Evolutionary conservation across 352 stramenopile species (phyloP).

Genomic region (Phytophthora hybrid): DNA sequence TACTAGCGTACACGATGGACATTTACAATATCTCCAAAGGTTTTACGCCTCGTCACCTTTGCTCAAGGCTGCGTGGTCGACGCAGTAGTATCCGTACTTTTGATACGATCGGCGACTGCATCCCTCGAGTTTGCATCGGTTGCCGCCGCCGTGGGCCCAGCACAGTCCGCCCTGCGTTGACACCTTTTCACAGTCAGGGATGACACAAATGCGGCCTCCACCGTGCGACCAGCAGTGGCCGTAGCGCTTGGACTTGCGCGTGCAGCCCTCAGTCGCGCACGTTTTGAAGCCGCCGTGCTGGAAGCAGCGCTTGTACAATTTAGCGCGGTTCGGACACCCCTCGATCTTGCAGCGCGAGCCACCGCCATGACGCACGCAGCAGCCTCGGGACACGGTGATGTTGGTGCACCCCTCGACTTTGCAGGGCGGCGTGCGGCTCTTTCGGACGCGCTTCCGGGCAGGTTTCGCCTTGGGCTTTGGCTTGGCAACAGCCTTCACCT

Average conservation of each 20-base stretch:
- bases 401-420: conserved; percentile 71
- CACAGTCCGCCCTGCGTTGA: conserved; percentile 44
- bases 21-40: background rate
- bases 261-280: conserved; percentile 65
- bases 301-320: conserved; percentile 37
- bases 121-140: conserved; percentile 31
- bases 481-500: conserved; percentile 5
- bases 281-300: conserved; percentile 56
- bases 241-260: conserved; percentile 68
- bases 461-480: conserved; percentile 14
- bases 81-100: conserved; percentile 38
- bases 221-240: conserved; percentile 77
- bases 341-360: conserved; percentile 55
- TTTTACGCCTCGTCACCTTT: conserved; percentile 3
- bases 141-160: conserved; percentile 36
- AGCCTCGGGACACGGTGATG: conserved; percentile 58
- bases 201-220: conserved; percentile 68
- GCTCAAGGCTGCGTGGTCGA: conserved; percentile 48
- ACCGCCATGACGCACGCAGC: conserved; percentile 64
- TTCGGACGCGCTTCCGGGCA: conserved; percentile 34
- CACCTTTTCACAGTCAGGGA: conserved; percentile 61
- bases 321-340: conserved; percentile 36
- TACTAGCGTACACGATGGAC: background rate
- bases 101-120: conserved; percentile 34
- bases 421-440: conserved; percentile 62